Evolutionary conservation across 2,329 filamentous ascomycete species (phyloP).

Genomic region (Penicillium janthinellum): DNA sequence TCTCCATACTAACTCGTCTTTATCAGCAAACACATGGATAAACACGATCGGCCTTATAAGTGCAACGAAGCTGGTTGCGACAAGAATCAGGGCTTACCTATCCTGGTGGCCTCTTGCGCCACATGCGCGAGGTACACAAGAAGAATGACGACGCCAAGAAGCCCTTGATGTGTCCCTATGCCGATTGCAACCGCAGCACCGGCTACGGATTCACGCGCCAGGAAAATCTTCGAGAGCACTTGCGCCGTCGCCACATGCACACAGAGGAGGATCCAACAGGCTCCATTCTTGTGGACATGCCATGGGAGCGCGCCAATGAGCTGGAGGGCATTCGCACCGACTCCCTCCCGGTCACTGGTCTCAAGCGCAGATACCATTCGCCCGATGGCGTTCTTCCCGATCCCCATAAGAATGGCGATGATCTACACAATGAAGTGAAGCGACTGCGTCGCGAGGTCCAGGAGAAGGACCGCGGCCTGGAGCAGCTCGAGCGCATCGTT

Average conservation of each 20-base stretch:
- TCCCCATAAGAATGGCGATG: constrained; percentile 45
- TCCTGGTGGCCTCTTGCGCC: not conserved
- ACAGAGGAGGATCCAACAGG: constrained; percentile 3
- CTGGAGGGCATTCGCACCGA: not conserved
- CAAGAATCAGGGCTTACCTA: not conserved
- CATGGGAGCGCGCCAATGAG: constrained; percentile 27
- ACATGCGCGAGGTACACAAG: constrained; percentile 1
- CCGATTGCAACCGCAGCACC: not conserved
- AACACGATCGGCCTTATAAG: constrained; percentile 1
- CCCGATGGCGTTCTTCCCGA: constrained; percentile 35
- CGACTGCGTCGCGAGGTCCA: constrained; percentile 65
- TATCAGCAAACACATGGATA: constrained; percentile 2
- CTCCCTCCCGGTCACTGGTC: constrained; percentile 28
- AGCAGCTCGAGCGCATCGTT: constrained; percentile 45
- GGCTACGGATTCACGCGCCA: not conserved
- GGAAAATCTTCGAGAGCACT: not conserved
- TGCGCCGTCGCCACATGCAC: constrained; percentile 1
- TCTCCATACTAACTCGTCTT: not conserved
- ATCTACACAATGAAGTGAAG: constrained; percentile 65
- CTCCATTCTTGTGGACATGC: constrained; percentile 23
- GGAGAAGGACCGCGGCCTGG: constrained; percentile 51
- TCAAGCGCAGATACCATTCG: constrained; percentile 41
- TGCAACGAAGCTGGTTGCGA: not conserved
- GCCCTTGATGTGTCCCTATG: constrained; percentile 1
- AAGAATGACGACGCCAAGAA: not conserved